Evolutionary conservation across 345 rosid genomes (phyloP), one percentile per base, ranked within the genome.

Genomic region (Raphanus raphanistrum): DNA sequence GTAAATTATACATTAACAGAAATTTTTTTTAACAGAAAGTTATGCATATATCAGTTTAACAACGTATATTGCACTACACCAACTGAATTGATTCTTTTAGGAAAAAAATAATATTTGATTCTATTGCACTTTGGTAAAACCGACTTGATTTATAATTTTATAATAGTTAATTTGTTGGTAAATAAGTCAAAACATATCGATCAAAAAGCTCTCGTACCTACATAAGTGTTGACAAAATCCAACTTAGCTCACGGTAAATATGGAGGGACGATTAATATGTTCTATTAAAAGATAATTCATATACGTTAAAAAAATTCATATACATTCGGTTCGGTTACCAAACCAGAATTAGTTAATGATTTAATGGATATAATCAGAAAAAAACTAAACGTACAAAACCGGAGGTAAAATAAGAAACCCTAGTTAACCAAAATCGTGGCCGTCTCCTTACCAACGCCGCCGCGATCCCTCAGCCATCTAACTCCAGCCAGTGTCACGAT

Each of bases 151-250:
- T 43, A 43, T 43, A 43, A 43, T n/a, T 11, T 43, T 43, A 43
- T 43, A 3, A 43, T 43, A 43, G 11, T 59, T 15, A 48, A 31
- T 5, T 69, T 15, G 21, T 69, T 11, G 43, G 12, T 76, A 35
- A 16, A 58, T 58, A 71, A 64, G 76, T 64, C 32, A 65, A 77
- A 55, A 21, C 45, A 57, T 10, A 77, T 70, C 7, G 48, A 77
- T 55, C 72, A 26, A 77, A 71, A 57, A 71, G 9, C 17, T 71
- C 65, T 62, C 68, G 64, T 55, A 70, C 59, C 8, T 36, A 36
- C 43, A 76, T 17, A 71, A 70, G 21, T 16, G 38, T 17, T 64
- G 48, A 36, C 71, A n/a, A 63, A 64, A 70, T 28, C 75, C 52
- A 59, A 62, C 26, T 2, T 36, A 36, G 43, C 43, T 36, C 8